phyloP scores from a whole-genome alignment of 2,329 filamentous ascomycete genomes.

The Coleophoma cylindrospora region DNA sequence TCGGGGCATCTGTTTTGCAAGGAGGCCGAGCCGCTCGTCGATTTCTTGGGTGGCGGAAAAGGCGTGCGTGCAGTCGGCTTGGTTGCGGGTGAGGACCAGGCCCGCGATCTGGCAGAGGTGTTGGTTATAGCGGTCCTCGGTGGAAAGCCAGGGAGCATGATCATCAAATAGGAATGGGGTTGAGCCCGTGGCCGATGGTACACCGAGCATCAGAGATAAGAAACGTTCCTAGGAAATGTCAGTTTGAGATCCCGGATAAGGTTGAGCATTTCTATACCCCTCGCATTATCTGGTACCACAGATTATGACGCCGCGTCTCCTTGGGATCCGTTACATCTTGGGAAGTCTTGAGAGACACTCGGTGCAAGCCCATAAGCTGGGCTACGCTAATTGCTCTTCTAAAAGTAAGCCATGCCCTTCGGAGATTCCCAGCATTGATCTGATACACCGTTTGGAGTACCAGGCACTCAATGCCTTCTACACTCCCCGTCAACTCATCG shows the following conservation, averaged over 20 bases:
- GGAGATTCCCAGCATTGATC: slow-evolving; percentile 37
- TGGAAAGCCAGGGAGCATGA: too few relatives aligned
- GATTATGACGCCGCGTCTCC: too few relatives aligned
- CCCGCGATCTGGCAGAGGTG: background rate
- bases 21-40: background rate
- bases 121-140: too few relatives aligned
- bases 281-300: too few relatives aligned
- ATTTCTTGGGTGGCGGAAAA: background rate
- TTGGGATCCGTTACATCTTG: too few relatives aligned
- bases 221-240: too few relatives aligned
- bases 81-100: background rate
- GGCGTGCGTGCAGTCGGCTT: background rate
- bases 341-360: slow-evolving; percentile 10
- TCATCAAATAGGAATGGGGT: too few relatives aligned
- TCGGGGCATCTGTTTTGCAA: background rate
- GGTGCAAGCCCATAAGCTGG: slow-evolving; percentile 43
- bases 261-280: too few relatives aligned
- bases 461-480: slow-evolving; percentile 44
- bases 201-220: background rate
- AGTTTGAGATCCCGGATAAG: too few relatives aligned
- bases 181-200: background rate
- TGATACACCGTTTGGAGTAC: slow-evolving; percentile 38
- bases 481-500: slow-evolving; percentile 34
- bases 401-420: slow-evolving; percentile 38
- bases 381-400: slow-evolving; percentile 42